Evolutionary conservation across 2,329 filamentous ascomycete species (phyloP), one percentile per base, ranked within the genome.

Genomic region (Xylaria sp.): DNA sequence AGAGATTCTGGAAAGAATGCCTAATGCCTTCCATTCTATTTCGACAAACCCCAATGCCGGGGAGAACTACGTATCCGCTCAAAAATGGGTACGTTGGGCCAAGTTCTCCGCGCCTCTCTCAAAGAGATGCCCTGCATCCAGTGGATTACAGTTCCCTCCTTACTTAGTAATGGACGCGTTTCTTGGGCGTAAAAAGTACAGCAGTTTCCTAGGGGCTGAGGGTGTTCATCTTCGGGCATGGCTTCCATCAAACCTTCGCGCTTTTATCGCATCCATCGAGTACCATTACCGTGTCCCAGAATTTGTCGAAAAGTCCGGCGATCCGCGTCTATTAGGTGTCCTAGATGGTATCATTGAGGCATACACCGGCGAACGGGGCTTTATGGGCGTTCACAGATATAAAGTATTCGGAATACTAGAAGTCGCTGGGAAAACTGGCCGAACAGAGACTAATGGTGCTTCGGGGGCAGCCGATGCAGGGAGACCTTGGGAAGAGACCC

Each of bases 331-430:
- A 0, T 81, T 83, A 68, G 83, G 83, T 3, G 81, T 85, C 0
- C 62, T 85, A 1, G 82, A 85, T 58, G 83, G 82, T 0, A 83
- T 85, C 2, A 77, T 85, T 1, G 83, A 85, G 66, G 81, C 82
- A 0, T 85, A 85, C 63, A 80, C 81, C 0, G 83, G 83, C 0
- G 82, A 85, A 64, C 76, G 82, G 19, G 83, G 83, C 0, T 85
- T 85, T 67, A 83, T 85, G 82, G 82, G 83, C 4, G 80, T 79
- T 0, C 83, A 85, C 66, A 73, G 82, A n/a, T 84, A 85, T 69
- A 85, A 85, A 67, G 83, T 85, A 4, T 85, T 83, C 63, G 83
- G 82, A 1, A 81, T 85, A 27, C 77, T 85, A 0, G 82, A 85
- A 59, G 79, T 84, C 13, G 82, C 82, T 1, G 79, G 77, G 40